Evolutionary conservation across 1,284 basidiomycete species (phyloP).

Genomic region (Apiotrichum veenhuisii): DNA sequence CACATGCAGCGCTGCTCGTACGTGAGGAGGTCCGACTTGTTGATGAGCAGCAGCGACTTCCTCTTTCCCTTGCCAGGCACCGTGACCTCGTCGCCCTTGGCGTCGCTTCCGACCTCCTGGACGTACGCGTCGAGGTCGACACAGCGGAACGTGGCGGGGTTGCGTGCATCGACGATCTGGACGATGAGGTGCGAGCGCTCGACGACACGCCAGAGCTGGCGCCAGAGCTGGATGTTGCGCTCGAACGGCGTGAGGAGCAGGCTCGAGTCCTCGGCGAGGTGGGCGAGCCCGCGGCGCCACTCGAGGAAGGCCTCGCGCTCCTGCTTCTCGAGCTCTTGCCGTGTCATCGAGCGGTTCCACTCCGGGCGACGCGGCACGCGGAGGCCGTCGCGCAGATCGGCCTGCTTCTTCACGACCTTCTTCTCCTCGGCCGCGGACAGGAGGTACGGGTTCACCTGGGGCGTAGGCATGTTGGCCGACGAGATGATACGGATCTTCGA

Average conservation of each 20-base stretch:
- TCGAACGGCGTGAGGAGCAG: conserved; percentile 91
- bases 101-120: conserved; percentile 72
- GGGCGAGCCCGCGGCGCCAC: conserved; percentile 85
- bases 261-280: conserved; percentile 55
- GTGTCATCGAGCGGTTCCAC: conserved; percentile 76
- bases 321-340: conserved; percentile 72
- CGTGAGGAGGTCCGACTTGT: conserved; percentile 93
- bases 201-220: conserved; percentile 90
- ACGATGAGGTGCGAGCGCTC: conserved; percentile 91
- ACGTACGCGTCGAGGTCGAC: conserved; percentile 89
- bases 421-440: conserved; percentile 79
- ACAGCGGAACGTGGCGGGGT: conserved; percentile 85
- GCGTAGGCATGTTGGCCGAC: conserved; percentile 54
- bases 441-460: conserved; percentile 76
- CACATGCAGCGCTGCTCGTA: conserved; percentile 79
- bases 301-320: conserved; percentile 85
- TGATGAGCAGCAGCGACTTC: conserved; percentile 80
- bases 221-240: conserved; percentile 93
- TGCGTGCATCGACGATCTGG: conserved; percentile 92
- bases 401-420: conserved; percentile 66
- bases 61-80: conserved; percentile 62
- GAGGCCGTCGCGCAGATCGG: conserved; percentile 66
- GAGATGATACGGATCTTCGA: conserved; percentile 88
- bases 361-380: conserved; percentile 71
- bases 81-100: conserved; percentile 59